phyloP scores from a whole-genome alignment of 768 basidiomycete species.

The Boletus reticuloceps region DNA sequence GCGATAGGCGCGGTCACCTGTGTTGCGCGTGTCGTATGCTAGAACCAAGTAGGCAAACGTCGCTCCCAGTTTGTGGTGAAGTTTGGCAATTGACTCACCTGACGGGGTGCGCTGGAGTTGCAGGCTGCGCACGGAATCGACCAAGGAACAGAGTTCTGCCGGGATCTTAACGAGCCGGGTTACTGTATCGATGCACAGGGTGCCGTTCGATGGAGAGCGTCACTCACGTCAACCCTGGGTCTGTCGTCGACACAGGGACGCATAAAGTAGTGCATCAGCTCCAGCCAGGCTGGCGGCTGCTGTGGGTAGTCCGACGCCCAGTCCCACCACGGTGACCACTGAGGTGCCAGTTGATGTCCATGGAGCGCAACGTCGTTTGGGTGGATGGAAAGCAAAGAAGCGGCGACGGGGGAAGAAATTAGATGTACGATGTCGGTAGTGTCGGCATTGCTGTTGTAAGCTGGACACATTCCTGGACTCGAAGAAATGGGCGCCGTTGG shows the following conservation, averaged over 20 bases:
- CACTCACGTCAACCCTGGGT: conserved; percentile 15
- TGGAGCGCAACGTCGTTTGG: conserved; percentile 45
- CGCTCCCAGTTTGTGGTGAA: neutral
- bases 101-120: conserved; percentile 25
- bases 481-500: neutral
- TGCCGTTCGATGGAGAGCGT: neutral
- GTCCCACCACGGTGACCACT: conserved; percentile 37
- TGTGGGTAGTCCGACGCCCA: conserved; percentile 27
- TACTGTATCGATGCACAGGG: no score
- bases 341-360: conserved; percentile 17
- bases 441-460: neutral
- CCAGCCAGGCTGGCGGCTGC: conserved; percentile 21
- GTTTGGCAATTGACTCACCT: conserved; percentile 8
- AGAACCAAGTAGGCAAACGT: neutral
- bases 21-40: conserved; percentile 8
- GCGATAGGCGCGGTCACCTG: conserved; percentile 33
- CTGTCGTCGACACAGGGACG: conserved; percentile 12
- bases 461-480: neutral
- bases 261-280: conserved; percentile 21
- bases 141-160: conserved; percentile 15
- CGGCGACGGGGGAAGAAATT: conserved; percentile 21
- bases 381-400: conserved; percentile 42
- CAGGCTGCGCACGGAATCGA: conserved; percentile 24
- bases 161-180: conserved; percentile 20
- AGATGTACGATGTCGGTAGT: conserved; percentile 14